Base-by-base conservation (phyloP, 352 stramenopile genomes). In the Globisporangium echinulatum region DNA sequence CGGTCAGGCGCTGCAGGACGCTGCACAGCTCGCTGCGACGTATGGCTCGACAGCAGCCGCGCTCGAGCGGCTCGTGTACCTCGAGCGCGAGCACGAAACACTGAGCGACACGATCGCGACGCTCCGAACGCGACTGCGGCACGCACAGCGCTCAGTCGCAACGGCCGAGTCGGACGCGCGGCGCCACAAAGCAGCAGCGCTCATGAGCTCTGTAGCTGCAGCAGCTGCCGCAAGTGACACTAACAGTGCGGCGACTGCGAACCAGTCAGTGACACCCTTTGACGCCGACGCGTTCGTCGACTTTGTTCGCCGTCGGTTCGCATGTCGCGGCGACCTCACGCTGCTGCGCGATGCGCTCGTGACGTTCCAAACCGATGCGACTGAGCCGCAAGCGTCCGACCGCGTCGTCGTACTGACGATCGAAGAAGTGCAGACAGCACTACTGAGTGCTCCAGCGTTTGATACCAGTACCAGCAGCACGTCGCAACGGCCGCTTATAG, bases 11-110 rank as follows among this genome's bases (percentile, higher is more conserved):
- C 52, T 75, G 53, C 65, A 64, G 49, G 71, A 79, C 54, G 68
- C 70, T n/a, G 71, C 73, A 56, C 61, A 66, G 58, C 67, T 79
- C 39, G 61, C 67, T 36, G 55, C 56, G 14, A 63, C 52, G 43
- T 79, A 77, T 49, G 71, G 71, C 3, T 72, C 68, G 44, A 75
- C 67, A 42, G 43, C 52, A 4, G 66, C 66, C 0, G 71, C 71
- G 42, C 65, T 62, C 48, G 58, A 62, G 40, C 63, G 59, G 0
- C 60, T 79, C 15, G 66, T 69, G 13, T 55, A 62, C 60, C 71
- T 77, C 38, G 69, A 70, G 55, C 68, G 49, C 52, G 62, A 63
- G 54, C 58, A 71, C 49, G 56, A 54, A 25, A 59, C 63, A 11
- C 58, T 66, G 7, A 63, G 59, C 38, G 54, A 61, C 54, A 59